phyloP scores from a whole-genome alignment of 768 basidiomycete species.

The Wakefieldia striispora region DNA sequence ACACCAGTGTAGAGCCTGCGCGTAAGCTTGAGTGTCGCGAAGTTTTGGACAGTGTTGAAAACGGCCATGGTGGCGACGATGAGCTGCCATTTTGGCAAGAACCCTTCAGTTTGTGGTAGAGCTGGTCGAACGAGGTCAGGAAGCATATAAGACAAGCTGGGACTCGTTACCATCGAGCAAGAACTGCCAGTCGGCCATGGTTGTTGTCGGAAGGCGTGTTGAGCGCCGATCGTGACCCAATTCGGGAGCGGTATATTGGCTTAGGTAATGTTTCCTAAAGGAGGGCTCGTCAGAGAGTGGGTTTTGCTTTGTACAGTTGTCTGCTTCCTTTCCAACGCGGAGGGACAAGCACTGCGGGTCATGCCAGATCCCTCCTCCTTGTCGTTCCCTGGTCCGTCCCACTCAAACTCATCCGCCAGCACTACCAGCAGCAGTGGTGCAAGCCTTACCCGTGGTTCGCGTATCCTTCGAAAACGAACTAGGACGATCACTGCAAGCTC shows the following conservation, averaged over 20 bases:
- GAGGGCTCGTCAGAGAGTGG: constrained; percentile 1
- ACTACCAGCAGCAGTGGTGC: constrained; percentile 48
- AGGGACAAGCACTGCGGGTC: constrained; percentile 24
- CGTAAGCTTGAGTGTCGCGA: constrained; percentile 72
- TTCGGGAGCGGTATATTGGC: constrained; percentile 6
- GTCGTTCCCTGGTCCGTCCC: constrained; percentile 30
- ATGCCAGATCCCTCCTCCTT: constrained; percentile 33
- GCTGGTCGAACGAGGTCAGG: constrained; percentile 34
- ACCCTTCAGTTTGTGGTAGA: constrained; percentile 64
- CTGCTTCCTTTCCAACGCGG: constrained; percentile 16
- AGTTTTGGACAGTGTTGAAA: constrained; percentile 87
- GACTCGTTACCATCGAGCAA: constrained; percentile 22
- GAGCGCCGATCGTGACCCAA: constrained; percentile 18
- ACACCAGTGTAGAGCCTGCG: constrained; percentile 66
- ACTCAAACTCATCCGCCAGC: constrained; percentile 34
- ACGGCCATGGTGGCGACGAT: constrained; percentile 72
- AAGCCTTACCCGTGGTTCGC: constrained; percentile 49
- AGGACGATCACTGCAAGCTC: constrained; percentile 43
- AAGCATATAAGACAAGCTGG: neutral
- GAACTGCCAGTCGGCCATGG: constrained; percentile 13
- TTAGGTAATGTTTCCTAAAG: constrained; percentile 32
- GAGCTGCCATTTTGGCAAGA: constrained; percentile 87
- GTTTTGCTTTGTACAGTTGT: constrained; percentile 9
- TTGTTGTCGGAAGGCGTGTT: neutral
- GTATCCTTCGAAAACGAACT: constrained; percentile 51